Evolutionary conservation across 208 protist genomes (phyloP), one percentile per base, ranked within the genome.

Genomic region (Leishmania major): DNA sequence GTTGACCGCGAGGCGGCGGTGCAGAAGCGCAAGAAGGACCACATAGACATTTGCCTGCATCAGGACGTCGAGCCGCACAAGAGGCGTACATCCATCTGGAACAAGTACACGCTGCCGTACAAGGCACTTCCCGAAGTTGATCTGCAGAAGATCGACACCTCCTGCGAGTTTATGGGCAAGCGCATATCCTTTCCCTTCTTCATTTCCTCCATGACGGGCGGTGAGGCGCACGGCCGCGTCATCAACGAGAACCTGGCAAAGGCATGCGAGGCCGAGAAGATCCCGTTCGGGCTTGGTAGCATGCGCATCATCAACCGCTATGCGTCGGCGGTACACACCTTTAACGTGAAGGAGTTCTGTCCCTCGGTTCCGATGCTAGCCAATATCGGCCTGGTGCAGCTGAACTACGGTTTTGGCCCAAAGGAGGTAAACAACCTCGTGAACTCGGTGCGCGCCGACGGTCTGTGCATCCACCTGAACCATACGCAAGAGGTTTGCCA

Each of bases 281-380:
- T 98, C 40, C 91, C 96, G 10, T 97, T 98, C 88, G 96, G 96
- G 3, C 78, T 98, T 11, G 96, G 96, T 19, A 96, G 93, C 79
- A 98, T 98, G 96, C 88, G 96, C 71, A 94, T 98, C 84, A 89
- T 98, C 66, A 97, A 97, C 78, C 91, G 94, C 64, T 98, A 98
- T 86, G 75, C 87, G 25, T 89, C 85, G n/a, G 90, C 92, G 4
- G 91, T 88, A 3, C 83, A 96, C 84, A 97, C 96, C 11, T 98
- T 98, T 80, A 82, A 95, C 73, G 96, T 98, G 31, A 98, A 98
- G 84, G 77, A 91, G 73, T 93, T 90, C 73, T 97, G 93, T 79
- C 96, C 96, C 0, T 96, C 94, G 19, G 94, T 97, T 69, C 91
- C 88, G 43, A 98, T 98, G 96, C 94, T 97, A 55, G 96, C 96